Conservation (phyloP, 2,329 filamentous ascomycete genomes). For the Calcarisporium arbuscula region DNA sequence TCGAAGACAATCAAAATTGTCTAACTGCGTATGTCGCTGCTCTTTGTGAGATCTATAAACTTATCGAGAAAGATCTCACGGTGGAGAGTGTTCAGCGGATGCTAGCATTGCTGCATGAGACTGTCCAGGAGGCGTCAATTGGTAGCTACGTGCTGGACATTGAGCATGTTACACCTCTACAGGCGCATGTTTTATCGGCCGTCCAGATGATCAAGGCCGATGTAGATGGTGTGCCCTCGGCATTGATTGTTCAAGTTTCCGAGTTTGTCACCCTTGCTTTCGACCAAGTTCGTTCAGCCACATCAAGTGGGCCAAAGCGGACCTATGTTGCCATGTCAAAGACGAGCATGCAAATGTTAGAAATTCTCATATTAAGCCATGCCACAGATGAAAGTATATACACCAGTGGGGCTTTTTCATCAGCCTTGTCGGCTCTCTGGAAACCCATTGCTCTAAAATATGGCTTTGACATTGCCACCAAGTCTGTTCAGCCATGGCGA, state of each 20-base stretch:
- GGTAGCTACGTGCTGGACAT: conserved; percentile 65
- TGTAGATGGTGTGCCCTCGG: conserved; percentile 55
- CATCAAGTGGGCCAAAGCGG: conserved; percentile 42
- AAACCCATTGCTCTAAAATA: conserved; percentile 76
- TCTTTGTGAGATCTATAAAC: conserved; percentile 69
- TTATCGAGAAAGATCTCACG: conserved; percentile 60
- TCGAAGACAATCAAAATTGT: conserved; percentile 68
- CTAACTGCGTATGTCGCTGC: conserved; percentile 78
- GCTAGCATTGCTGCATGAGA: conserved; percentile 62
- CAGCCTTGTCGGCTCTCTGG: conserved; percentile 60
- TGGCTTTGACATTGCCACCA: conserved; percentile 64
- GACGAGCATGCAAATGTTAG: conserved; percentile 65
- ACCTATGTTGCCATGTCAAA: conserved; percentile 90
- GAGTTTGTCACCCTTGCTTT: conserved; percentile 69
- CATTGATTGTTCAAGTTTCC: conserved; percentile 63
- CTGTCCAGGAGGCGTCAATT: conserved; percentile 63
- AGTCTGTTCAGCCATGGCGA: conserved; percentile 68
- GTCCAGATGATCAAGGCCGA: conserved; percentile 64
- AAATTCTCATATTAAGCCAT: conserved; percentile 53
- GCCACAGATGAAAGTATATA: conserved; percentile 63
- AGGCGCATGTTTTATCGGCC: conserved; percentile 61
- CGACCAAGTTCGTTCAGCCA: conserved; percentile 27
- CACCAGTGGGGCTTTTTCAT: conserved; percentile 56
- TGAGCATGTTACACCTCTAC: conserved; percentile 67
- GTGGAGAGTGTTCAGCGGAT: conserved; percentile 60